Percentiles rank a stretch among this genome's conserved stretches.
Conservation (phyloP, 2,329 filamentous ascomycete species). For the Rosellinia necatrix region DNA sequence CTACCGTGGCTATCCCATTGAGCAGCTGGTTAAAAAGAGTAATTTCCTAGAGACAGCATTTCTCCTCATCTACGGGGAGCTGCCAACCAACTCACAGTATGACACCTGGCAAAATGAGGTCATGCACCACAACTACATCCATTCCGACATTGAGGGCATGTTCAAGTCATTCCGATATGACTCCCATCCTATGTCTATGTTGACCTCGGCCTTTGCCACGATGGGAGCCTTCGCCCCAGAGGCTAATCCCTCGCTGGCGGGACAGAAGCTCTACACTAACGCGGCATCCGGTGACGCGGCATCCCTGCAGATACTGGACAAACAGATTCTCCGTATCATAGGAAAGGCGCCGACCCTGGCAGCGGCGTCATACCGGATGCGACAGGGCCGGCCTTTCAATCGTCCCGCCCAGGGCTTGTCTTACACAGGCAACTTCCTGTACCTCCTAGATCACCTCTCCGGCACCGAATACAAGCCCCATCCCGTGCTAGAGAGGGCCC, state of each 20-base stretch:
- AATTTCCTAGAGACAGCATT: conserved; percentile 56
- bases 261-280: conserved; percentile 55
- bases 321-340: conserved; percentile 57
- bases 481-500: conserved; percentile 53
- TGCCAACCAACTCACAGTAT: conserved; percentile 50
- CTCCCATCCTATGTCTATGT: conserved; percentile 57
- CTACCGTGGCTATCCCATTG: conserved; percentile 57
- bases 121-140: conserved; percentile 56
- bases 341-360: conserved; percentile 57
- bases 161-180: conserved; percentile 57
- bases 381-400: conserved; percentile 56
- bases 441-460: conserved; percentile 57
- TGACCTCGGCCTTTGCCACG: conserved; percentile 55
- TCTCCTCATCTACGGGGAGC: conserved; percentile 56
- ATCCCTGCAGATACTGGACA: conserved; percentile 52
- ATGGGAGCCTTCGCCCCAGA: conserved; percentile 55
- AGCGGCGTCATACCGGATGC: conserved; percentile 57
- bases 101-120: conserved; percentile 51
- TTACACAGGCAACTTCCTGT: conserved; percentile 60
- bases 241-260: conserved; percentile 54
- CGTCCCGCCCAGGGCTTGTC: conserved; percentile 51
- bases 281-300: conserved; percentile 48
- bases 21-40: conserved; percentile 54
- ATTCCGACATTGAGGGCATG: conserved; percentile 55
- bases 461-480: conserved; percentile 53